Percentiles rank a stretch among this genome's conserved stretches.
These are phyloP conservation scores for Coprinellus micaceus DNA, from an alignment of 768 basidiomycete genomes.

Conservation along the genomic window DNA sequence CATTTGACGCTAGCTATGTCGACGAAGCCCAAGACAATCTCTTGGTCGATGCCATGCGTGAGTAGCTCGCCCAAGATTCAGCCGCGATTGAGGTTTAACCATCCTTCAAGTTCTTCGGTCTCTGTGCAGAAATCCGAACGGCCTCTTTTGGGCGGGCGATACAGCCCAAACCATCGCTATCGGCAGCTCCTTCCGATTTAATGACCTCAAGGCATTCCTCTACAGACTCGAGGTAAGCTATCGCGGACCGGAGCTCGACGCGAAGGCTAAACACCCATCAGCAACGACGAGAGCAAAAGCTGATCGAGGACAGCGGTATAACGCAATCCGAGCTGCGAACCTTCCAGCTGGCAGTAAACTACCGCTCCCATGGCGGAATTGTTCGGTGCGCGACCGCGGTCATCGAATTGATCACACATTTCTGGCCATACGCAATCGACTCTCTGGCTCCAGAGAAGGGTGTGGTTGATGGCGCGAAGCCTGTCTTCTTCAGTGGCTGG, in stretches of 20 bases:
- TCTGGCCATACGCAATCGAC: slow-evolving; percentile 68
- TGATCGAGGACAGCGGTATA: neutral
- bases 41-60: slow-evolving; percentile 59
- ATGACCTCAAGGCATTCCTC: slow-evolving; percentile 66
- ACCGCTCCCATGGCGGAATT: slow-evolving; percentile 70
- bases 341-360: slow-evolving; percentile 63
- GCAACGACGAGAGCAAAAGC: slow-evolving; percentile 12
- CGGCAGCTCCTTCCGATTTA: slow-evolving; percentile 69
- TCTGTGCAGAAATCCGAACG: slow-evolving; percentile 61
- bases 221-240: slow-evolving; percentile 53
- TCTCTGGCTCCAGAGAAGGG: slow-evolving; percentile 52
- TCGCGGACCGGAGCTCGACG: no score
- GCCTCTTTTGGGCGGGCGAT: slow-evolving; percentile 77
- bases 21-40: slow-evolving; percentile 76
- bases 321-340: slow-evolving; percentile 20
- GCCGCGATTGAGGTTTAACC: neutral
- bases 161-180: slow-evolving; percentile 76
- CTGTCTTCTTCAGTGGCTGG: slow-evolving; percentile 54
- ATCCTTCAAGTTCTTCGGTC: slow-evolving; percentile 49
- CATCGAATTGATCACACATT: slow-evolving; percentile 54
- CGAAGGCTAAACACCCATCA: no score
- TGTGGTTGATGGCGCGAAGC: slow-evolving; percentile 48
- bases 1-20: slow-evolving; percentile 46
- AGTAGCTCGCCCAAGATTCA: slow-evolving; percentile 10
- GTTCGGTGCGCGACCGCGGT: slow-evolving; percentile 67